phyloP scores from a whole-genome alignment of 129 eudicot genomes.

The Flaveria trinervia region DNA sequence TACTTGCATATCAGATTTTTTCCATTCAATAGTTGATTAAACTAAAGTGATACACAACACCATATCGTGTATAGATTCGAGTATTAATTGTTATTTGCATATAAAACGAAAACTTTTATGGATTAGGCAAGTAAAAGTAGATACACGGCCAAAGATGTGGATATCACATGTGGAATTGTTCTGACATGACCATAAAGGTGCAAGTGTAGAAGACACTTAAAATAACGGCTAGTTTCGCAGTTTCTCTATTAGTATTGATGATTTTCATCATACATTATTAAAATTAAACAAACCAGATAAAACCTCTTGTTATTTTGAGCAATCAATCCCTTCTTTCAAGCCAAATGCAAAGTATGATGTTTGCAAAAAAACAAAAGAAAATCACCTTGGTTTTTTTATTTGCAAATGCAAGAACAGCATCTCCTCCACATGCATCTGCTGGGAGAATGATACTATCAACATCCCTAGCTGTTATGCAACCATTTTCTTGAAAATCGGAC shows the following conservation, averaged over 20 bases:
- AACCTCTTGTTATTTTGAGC: not conserved
- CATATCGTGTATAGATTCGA: not conserved
- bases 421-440: constrained; percentile 81
- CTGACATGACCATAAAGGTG: not conserved
- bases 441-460: constrained; percentile 94
- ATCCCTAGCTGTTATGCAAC: constrained; percentile 65
- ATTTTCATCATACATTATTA: not conserved
- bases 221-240: too few relatives aligned
- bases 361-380: not conserved
- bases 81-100: not conserved
- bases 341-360: not conserved
- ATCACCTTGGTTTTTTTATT: constrained; percentile 59
- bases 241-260: not conserved
- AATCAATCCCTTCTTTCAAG: not conserved
- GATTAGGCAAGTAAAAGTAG: not conserved
- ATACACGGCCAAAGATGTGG: not conserved
- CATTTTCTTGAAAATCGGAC: constrained; percentile 30
- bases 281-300: not conserved
- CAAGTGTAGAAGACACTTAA: too few relatives aligned
- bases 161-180: not conserved
- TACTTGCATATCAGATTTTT: not conserved
- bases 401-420: constrained; percentile 87
- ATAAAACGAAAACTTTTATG: not conserved
- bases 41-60: too few relatives aligned
- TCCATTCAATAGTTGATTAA: not conserved